These are phyloP conservation scores for Fragilaria crotonensis DNA, from an alignment of 108 stramenopile species.

Conservation along the genomic window DNA sequence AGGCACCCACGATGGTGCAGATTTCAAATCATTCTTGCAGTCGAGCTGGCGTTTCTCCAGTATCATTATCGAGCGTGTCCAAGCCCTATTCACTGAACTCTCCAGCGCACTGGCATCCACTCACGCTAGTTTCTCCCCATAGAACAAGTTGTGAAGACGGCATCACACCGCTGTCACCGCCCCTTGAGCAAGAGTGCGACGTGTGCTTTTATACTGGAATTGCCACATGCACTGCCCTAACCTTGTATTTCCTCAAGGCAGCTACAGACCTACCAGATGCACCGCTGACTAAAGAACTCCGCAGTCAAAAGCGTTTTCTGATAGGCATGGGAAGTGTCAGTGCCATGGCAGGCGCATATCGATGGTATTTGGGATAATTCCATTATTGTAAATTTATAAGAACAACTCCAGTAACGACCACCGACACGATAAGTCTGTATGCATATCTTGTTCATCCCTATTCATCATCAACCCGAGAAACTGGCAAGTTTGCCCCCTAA, in stretches of 20 bases:
- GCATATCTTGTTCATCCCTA: too few relatives aligned
- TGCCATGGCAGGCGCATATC: conserved; percentile 55
- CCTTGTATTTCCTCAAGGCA: conserved; percentile 55
- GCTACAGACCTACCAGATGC: conserved; percentile 33
- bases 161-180: background rate
- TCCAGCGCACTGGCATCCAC: too few relatives aligned
- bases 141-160: background rate
- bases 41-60: too few relatives aligned
- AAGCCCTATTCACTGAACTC: too few relatives aligned
- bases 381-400: too few relatives aligned
- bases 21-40: too few relatives aligned
- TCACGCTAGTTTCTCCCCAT: background rate
- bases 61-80: too few relatives aligned
- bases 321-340: conserved; percentile 31
- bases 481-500: too few relatives aligned
- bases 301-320: conserved; percentile 25
- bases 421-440: too few relatives aligned
- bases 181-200: conserved; percentile 35
- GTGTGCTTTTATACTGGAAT: conserved; percentile 65
- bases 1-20: too few relatives aligned
- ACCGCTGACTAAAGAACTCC: conserved; percentile 1
- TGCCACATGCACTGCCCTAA: conserved; percentile 51
- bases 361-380: conserved; percentile 49
- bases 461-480: too few relatives aligned
- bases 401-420: too few relatives aligned